Percentiles rank a stretch among this genome's conserved stretches.
Evolutionary conservation across 208 protist species (phyloP).

Genomic region (Trypanosoma avium): DNA sequence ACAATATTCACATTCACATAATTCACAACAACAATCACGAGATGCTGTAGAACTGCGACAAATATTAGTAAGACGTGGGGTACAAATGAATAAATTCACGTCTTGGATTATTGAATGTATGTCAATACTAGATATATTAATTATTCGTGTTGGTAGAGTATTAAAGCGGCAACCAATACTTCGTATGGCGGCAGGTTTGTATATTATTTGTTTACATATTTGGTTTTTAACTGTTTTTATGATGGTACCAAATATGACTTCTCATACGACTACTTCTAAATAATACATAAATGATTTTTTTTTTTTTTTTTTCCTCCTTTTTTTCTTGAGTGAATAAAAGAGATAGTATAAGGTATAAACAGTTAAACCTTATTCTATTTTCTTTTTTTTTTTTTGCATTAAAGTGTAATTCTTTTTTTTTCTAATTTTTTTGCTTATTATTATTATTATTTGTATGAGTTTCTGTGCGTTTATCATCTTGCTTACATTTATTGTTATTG

Average conservation of each 20-base stretch:
- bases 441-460: neutral
- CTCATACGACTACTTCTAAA: neutral
- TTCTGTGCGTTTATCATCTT: too few relatives aligned
- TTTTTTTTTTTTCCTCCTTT: slow-evolving; percentile 6
- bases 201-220: slow-evolving; percentile 54
- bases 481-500: neutral
- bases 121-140: slow-evolving; percentile 29
- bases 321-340: too few relatives aligned
- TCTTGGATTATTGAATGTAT: slow-evolving; percentile 8
- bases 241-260: neutral
- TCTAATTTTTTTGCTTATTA: neutral
- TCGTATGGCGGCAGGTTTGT: slow-evolving; percentile 41
- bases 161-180: slow-evolving; percentile 34
- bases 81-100: slow-evolving; percentile 19
- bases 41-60: slow-evolving; percentile 4
- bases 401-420: slow-evolving; percentile 10
- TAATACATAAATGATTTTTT: neutral
- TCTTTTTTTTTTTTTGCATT: too few relatives aligned
- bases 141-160: slow-evolving; percentile 30
- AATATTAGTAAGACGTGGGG: slow-evolving; percentile 7
- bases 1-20: neutral
- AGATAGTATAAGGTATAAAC: too few relatives aligned
- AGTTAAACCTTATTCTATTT: too few relatives aligned
- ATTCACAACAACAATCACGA: slow-evolving; percentile 2
- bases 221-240: slow-evolving; percentile 33